Evolutionary conservation across 2,329 filamentous ascomycete species (phyloP), one percentile per base, ranked within the genome.

Genomic region (Blastomyces silverae): DNA sequence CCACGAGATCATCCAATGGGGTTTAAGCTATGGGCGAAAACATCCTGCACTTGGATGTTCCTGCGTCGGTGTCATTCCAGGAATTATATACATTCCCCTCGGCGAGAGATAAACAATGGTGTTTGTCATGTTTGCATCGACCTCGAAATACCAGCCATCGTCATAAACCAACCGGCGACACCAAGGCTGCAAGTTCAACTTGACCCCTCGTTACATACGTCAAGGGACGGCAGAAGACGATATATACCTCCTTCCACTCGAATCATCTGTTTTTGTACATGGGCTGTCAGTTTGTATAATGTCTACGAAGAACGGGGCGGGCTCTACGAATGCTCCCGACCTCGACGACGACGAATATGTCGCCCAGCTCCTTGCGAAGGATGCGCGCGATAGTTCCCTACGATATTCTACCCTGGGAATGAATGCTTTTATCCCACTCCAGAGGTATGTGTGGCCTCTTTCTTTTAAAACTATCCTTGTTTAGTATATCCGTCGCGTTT

Each of bases 351-450:
- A 95, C 73, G 89, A 91, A 62, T 91, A 92, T 72, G 87, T 96
- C 67, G 91, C 91, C 20, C 83, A 84, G 59, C 80, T 96, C n/a
- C 82, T 97, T 46, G 85, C 87, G 61, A 85, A 89, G 69, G 92
- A 97, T 76, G 92, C 92, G 15, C 86, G 84, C 66, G 85, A 89
- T 65, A 88, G 83, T 70, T 89, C 88, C 2, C 78, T 89, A 58
- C 89, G 85, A 72, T 94, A 92, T 74, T 89, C 90, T 0, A 79
- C 88, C 7, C 82, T 91, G 72, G 91, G 91, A 11, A 79, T 92
- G 67, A 85, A 89, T 64, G 89, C 88, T 22, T 88, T 86, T 70
- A 74, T 83, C 61, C 79, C 83, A 34, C 8, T 22, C 13, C 80
- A 79, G 70, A 82, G 81, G 83, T 85, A 74, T 67, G 76, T 73